These are phyloP conservation scores for Calocybe indica DNA, from an alignment of 768 basidiomycete genomes.

Conservation along the genomic window DNA sequence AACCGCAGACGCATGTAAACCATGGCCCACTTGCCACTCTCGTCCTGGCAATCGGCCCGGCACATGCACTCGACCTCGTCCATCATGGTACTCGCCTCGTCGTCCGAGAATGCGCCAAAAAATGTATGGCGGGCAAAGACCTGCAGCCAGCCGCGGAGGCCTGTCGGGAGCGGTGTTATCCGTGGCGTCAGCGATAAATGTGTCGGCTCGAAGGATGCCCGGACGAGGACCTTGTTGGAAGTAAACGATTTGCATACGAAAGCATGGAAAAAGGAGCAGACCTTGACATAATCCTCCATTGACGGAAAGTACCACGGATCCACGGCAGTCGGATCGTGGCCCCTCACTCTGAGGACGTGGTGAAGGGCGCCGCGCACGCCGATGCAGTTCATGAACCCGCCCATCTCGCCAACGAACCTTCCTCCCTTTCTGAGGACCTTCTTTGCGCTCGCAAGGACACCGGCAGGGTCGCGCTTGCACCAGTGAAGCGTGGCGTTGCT, in stretches of 20 bases:
- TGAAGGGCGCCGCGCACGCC: constrained; percentile 58
- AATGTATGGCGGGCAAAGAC: constrained; percentile 62
- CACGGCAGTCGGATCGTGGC: constrained; percentile 48
- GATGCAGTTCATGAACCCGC: constrained; percentile 67
- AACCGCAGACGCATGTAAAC: constrained; percentile 73
- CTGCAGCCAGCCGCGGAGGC: constrained; percentile 59
- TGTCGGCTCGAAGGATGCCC: constrained; percentile 49
- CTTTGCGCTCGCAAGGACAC: constrained; percentile 57
- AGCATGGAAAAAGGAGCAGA: constrained; percentile 16
- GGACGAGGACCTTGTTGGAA: constrained; percentile 41
- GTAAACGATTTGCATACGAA: not conserved
- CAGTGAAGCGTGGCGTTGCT: constrained; percentile 80
- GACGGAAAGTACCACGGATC: constrained; percentile 90
- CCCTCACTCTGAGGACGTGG: constrained; percentile 40
- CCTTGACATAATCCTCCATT: constrained; percentile 55
- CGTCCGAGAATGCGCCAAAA: constrained; percentile 44
- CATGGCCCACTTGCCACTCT: constrained; percentile 58
- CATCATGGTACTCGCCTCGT: constrained; percentile 55
- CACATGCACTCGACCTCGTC: constrained; percentile 54
- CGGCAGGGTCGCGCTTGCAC: constrained; percentile 71
- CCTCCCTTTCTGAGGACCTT: constrained; percentile 64
- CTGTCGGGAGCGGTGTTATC: constrained; percentile 44
- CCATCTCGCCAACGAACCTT: constrained; percentile 71
- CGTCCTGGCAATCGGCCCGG: constrained; percentile 50
- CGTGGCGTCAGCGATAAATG: constrained; percentile 52